Evolutionary conservation across 129 eudicot genomes (phyloP), one percentile per base, ranked within the genome.

Genomic region (Tanacetum coccineum): DNA sequence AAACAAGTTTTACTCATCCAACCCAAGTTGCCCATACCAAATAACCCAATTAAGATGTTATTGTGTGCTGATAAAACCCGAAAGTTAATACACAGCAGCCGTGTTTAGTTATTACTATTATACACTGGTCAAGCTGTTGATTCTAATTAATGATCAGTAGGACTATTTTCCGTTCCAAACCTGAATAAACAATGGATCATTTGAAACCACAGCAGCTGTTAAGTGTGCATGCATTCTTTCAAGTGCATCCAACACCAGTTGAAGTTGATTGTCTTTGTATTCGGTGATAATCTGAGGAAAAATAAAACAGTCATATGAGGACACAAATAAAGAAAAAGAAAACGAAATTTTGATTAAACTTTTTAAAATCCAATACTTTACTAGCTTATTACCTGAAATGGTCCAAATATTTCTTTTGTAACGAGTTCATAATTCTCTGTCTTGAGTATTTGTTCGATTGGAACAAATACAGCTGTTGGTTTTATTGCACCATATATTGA

Each of bases 211-310:
- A 13, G 96, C 99, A 53, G 99, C 99, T 47, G 99, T 89, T 67
- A 94, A 83, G 79, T 94, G 99, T 2, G 99, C 99, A 68, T 89
- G 99, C 96, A 94, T 94, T 76, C 76, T 89, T 70, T 94, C 97
- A 55, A 94, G 89, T 46, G 82, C 97, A 26, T 84, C 85, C 71
- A 93, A 72, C 62, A 93, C 95, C 87, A 88, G 48, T 13, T 90
- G 82, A 14, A 93, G 87, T 81, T 93, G 86, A 79, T 79, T 70
- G 47, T 87, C 84, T 77, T 93, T 93, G 83, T 88, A 93, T 59
- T 89, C 96, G 0, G 99, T 93, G 55, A 93, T 76, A 62, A 94
- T 71, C 99, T 94, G 79, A 44, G 26, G 36, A 44, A 50, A 15
- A 4, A 57, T 11, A 20, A 28, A 3, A 13, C 11, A 65, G 4